These are phyloP conservation scores for Leishmania martiniquensis DNA, from an alignment of 208 protist species.

Conservation along the genomic window DNA sequence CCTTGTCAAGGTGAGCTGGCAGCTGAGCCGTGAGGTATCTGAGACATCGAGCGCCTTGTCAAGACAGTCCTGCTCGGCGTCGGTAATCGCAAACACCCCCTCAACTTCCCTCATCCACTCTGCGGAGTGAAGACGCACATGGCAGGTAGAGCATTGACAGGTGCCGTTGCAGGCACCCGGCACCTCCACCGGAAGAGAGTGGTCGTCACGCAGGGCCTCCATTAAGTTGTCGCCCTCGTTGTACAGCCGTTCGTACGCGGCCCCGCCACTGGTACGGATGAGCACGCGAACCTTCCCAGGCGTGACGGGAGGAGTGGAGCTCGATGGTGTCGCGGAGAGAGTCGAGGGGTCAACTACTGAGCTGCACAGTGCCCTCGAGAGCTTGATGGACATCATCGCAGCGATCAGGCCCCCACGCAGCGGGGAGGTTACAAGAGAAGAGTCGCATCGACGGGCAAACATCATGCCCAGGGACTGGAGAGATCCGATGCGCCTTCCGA, in stretches of 20 bases:
- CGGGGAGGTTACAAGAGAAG: not conserved
- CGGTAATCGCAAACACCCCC: slow-evolving; percentile 60
- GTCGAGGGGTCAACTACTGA: not conserved
- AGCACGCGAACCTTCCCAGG: slow-evolving; percentile 47
- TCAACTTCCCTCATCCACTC: slow-evolving; percentile 78
- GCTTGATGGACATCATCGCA: not conserved
- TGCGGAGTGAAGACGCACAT: slow-evolving; percentile 85
- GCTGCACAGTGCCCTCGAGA: not conserved
- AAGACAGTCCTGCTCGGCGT: slow-evolving; percentile 72
- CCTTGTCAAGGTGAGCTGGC: slow-evolving; percentile 53
- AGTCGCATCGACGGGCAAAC: not conserved
- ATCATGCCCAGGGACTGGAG: not conserved
- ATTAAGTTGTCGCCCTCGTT: slow-evolving; percentile 79
- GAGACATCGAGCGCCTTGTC: slow-evolving; percentile 40
- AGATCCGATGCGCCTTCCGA: too few species aligned
- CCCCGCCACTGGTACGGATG: slow-evolving; percentile 34
- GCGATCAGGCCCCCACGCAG: not conserved
- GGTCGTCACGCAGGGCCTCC: slow-evolving; percentile 83
- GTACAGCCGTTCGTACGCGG: slow-evolving; percentile 17
- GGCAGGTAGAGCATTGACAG: slow-evolving; percentile 96
- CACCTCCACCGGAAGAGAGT: slow-evolving; percentile 46
- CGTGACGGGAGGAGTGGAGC: not conserved
- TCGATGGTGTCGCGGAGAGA: not conserved
- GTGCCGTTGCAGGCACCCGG: slow-evolving; percentile 93
- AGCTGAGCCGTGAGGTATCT: slow-evolving; percentile 53